Evolutionary conservation across 164 flowering plant species (phyloP).

Genomic region (Aristolochia fimbriata): DNA sequence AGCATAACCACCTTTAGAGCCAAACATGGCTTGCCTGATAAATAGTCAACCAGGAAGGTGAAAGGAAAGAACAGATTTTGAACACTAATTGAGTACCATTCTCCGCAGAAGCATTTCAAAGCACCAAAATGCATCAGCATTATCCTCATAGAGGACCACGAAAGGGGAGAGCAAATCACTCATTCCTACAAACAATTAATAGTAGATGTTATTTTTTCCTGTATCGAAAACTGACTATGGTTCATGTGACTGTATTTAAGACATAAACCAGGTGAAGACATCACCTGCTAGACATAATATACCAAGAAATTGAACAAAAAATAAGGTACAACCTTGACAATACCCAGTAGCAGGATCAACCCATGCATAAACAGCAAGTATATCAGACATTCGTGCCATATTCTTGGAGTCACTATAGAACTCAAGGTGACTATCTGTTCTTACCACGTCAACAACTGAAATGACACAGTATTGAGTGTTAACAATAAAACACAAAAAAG

Average conservation of each 20-base stretch:
- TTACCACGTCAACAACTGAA: conserved; percentile 87
- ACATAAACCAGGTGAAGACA: neutral
- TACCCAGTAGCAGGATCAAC: conserved; percentile 92
- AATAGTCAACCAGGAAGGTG: too few relatives aligned
- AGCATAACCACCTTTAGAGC: neutral
- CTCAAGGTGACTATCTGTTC: conserved; percentile 91
- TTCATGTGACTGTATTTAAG: neutral
- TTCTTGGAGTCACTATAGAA: conserved; percentile 69
- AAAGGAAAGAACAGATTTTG: neutral
- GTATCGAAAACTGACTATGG: neutral
- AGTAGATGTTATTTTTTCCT: neutral
- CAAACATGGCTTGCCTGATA: neutral
- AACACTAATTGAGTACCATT: conserved; percentile 41
- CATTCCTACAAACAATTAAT: conserved; percentile 53
- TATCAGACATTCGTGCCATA: conserved; percentile 90
- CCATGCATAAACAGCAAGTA: conserved; percentile 96
- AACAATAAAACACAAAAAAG: conserved; percentile 2
- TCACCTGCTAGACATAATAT: neutral
- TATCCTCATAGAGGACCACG: conserved; percentile 79
- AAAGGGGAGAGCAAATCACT: conserved; percentile 89
- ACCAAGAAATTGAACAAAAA: conserved; percentile 3
- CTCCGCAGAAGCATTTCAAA: conserved; percentile 93
- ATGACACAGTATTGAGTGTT: conserved; percentile 7
- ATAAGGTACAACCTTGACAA: conserved; percentile 65
- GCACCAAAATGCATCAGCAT: conserved; percentile 98